phyloP scores from a whole-genome alignment of 78 protist species.

The Dictyostelium purpureum region DNA sequence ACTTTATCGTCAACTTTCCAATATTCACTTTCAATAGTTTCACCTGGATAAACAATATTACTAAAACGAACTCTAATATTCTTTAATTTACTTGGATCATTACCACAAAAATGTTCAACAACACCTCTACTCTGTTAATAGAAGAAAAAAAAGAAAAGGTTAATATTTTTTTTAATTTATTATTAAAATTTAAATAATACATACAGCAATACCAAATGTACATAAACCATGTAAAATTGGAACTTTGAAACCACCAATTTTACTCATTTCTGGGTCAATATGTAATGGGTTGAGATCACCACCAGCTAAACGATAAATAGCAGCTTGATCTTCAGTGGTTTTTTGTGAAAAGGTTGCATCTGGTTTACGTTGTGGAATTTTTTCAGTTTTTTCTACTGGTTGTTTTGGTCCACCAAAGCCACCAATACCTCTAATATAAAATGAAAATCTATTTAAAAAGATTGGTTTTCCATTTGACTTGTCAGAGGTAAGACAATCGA shows the following conservation, averaged over 20 bases:
- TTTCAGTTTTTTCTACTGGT: constrained; percentile 16
- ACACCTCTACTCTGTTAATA: constrained; percentile 4
- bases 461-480: constrained; percentile 15
- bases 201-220: constrained; percentile 63
- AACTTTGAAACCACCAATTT: constrained; percentile 41
- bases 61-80: constrained; percentile 26
- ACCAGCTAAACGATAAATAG: constrained; percentile 47
- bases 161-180: not conserved
- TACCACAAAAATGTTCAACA: constrained; percentile 56
- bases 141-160: too few species aligned
- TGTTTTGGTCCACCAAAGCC: constrained; percentile 44
- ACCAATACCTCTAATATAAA: constrained; percentile 71
- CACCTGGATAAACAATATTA: constrained; percentile 75
- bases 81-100: constrained; percentile 53
- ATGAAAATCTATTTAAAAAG: constrained; percentile 47
- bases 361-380: constrained; percentile 9
- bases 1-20: not conserved
- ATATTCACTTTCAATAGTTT: constrained; percentile 52
- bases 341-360: constrained; percentile 20
- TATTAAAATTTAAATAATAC: not conserved
- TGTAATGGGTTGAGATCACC: constrained; percentile 78
- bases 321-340: constrained; percentile 56
- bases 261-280: constrained; percentile 54
- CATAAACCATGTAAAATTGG: constrained; percentile 80
- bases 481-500: constrained; percentile 34